phyloP scores from a whole-genome alignment of 192 early-diverging fungal genomes.

The Coemansia sp. region DNA sequence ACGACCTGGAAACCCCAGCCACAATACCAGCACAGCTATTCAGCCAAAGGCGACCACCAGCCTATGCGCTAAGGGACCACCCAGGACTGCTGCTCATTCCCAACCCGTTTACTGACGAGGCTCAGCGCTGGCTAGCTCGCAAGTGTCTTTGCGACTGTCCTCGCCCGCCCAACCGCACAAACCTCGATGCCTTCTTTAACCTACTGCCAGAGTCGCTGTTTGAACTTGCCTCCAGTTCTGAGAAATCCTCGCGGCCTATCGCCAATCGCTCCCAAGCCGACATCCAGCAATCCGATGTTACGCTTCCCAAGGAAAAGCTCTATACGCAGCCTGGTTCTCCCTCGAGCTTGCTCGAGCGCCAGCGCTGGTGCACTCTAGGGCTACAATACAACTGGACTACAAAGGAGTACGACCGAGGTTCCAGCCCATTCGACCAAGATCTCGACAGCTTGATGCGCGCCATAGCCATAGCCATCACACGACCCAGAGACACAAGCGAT shows the following conservation, averaged over 20 bases:
- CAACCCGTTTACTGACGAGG: slow-evolving; percentile 66
- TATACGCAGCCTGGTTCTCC: slow-evolving; percentile 24
- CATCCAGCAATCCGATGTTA: slow-evolving; percentile 29
- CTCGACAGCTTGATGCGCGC: slow-evolving; percentile 60
- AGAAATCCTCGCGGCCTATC: slow-evolving; percentile 50
- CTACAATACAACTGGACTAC: slow-evolving; percentile 80
- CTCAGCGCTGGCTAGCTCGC: slow-evolving; percentile 68
- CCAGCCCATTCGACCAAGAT: slow-evolving; percentile 64
- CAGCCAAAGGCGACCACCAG: slow-evolving; percentile 25
- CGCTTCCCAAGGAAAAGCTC: slow-evolving; percentile 25
- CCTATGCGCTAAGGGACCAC: slow-evolving; percentile 38
- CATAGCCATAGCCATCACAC: slow-evolving; percentile 64
- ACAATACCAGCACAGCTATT: slow-evolving; percentile 23
- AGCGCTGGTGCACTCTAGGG: slow-evolving; percentile 76
- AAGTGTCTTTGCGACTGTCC: slow-evolving; percentile 76
- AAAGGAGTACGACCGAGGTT: slow-evolving; percentile 65
- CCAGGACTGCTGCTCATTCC: slow-evolving; percentile 80
- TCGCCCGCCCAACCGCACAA: slow-evolving; percentile 76
- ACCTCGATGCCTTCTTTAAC: slow-evolving; percentile 84
- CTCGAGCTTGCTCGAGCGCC: slow-evolving; percentile 20
- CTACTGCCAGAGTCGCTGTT: slow-evolving; percentile 60
- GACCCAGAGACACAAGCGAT: slow-evolving; percentile 12
- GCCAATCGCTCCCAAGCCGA: slow-evolving; percentile 34
- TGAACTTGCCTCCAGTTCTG: slow-evolving; percentile 37
- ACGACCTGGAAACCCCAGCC: slow-evolving; percentile 23